Evolutionary conservation across 2,329 filamentous ascomycete species (phyloP), one percentile per base, ranked within the genome.

Genomic region (Hymenoscyphus fraxineus): DNA sequence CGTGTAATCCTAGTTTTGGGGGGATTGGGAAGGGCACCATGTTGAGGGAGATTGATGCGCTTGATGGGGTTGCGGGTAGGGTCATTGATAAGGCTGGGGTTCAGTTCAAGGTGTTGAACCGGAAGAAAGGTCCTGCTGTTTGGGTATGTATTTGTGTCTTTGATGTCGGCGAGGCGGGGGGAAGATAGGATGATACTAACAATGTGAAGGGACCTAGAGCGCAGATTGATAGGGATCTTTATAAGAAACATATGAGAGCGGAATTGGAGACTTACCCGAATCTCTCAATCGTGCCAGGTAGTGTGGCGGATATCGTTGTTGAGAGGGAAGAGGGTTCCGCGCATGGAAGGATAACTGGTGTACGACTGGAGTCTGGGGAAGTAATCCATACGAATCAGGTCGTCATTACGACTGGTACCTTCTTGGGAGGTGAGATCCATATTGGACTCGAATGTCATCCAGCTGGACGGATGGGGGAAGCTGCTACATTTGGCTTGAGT

Each of bases 1-100:
- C 93, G 41, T 98, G 94, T 80, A 98, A 98, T 76, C 94, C 94
- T 1, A 96, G 92, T 68, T 96, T 99, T 74, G 95, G 95, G 47
- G 95, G 95, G n/a, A 98, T 99, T 71, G 95, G 95, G 56, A 99
- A 99, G 76, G 95, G 95, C 16, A 98, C 92, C 10, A 97, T 99
- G 81, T 81, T 99, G 60, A 88, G 94, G 54, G 95, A 99, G 78
- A 89, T 99, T 39, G 95, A 99, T 79, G 95, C 95, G 0, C 82
- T 99, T 65, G 95, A 98, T 74, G 95, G 95, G 0, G 81, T 99
- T 22, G 89, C 93, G 0, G 93, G 92, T 0, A 85, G 92, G 41
- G 89, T 97, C 27, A 92, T 97, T 65, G 95, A 99, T 79, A 94
- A 95, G 76, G 90, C 95, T 2, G 95, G 92, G 6, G 86, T 97